These are phyloP conservation scores for Ascochyta fabae DNA, from an alignment of 2,329 filamentous ascomycete genomes.

Conservation along the genomic window DNA sequence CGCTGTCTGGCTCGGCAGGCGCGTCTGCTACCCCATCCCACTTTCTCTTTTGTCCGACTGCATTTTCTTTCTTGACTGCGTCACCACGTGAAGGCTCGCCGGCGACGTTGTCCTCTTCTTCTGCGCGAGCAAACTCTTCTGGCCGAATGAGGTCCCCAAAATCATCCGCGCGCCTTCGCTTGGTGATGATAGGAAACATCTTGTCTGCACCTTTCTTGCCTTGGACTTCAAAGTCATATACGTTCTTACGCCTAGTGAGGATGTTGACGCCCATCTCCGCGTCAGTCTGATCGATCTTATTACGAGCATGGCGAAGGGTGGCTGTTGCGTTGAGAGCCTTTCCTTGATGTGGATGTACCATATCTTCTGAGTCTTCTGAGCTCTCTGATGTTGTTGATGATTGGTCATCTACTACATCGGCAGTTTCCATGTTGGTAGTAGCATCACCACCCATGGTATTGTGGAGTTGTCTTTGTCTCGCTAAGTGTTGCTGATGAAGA, in stretches of 20 bases:
- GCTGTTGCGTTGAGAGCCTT: slow-evolving; percentile 89
- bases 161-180: slow-evolving; percentile 81
- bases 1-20: slow-evolving; percentile 52
- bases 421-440: slow-evolving; percentile 70
- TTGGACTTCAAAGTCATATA: slow-evolving; percentile 92
- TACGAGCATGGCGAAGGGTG: slow-evolving; percentile 79
- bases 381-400: slow-evolving; percentile 85
- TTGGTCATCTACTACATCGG: slow-evolving; percentile 80
- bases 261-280: slow-evolving; percentile 93
- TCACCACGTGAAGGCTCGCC: slow-evolving; percentile 66
- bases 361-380: slow-evolving; percentile 83
- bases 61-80: slow-evolving; percentile 55
- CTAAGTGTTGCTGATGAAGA: slow-evolving; percentile 90
- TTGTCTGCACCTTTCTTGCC: slow-evolving; percentile 91
- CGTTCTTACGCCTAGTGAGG: slow-evolving; percentile 82
- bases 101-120: slow-evolving; percentile 82
- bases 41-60: slow-evolving; percentile 87
- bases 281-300: slow-evolving; percentile 82
- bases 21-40: slow-evolving; percentile 74
- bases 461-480: slow-evolving; percentile 85
- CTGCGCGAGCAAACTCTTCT: slow-evolving; percentile 90
- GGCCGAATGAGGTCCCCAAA: slow-evolving; percentile 93
- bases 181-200: slow-evolving; percentile 86
- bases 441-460: slow-evolving; percentile 73
- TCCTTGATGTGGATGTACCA: slow-evolving; percentile 75